These are phyloP conservation scores for Rhododendron ovatum DNA, from an alignment of 148 eudicot species.

Conservation along the genomic window DNA sequence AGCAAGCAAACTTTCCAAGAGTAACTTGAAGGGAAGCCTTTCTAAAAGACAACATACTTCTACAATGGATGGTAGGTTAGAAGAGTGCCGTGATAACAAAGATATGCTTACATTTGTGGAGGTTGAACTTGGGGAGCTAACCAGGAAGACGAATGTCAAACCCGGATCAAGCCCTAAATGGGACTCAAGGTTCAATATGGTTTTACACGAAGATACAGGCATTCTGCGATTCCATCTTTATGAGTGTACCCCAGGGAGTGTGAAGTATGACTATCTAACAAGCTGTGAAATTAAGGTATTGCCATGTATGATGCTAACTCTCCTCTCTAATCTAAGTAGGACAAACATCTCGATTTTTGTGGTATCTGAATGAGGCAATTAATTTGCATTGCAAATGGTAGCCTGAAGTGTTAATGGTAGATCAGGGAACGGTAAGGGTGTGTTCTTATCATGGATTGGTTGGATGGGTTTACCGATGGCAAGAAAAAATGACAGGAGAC, in stretches of 20 bases:
- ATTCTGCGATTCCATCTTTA: slow-evolving; percentile 67
- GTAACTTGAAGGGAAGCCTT: slow-evolving; percentile 51
- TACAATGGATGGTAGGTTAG: slow-evolving; percentile 26
- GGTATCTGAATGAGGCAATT: not conserved
- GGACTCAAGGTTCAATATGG: slow-evolving; percentile 83
- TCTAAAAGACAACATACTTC: slow-evolving; percentile 35
- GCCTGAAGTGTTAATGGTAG: not conserved
- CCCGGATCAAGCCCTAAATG: slow-evolving; percentile 71
- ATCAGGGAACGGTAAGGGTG: not conserved
- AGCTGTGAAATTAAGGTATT: slow-evolving; percentile 94
- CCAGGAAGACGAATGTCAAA: slow-evolving; percentile 66
- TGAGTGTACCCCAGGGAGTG: slow-evolving; percentile 65
- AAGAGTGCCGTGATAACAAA: slow-evolving; percentile 31
- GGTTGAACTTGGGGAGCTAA: slow-evolving; percentile 85
- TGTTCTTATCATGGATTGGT: not conserved
- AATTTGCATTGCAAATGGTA: not conserved
- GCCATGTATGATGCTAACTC: not conserved
- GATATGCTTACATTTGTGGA: slow-evolving; percentile 83
- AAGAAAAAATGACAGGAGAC: not conserved
- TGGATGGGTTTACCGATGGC: not conserved
- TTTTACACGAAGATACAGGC: slow-evolving; percentile 77
- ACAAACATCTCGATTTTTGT: not conserved
- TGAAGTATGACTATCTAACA: slow-evolving; percentile 71
- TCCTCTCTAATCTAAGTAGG: not conserved
- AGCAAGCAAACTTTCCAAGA: slow-evolving; percentile 56